phyloP scores from a whole-genome alignment of 2,329 filamentous ascomycete species.

The Dactylellina cionopaga region DNA sequence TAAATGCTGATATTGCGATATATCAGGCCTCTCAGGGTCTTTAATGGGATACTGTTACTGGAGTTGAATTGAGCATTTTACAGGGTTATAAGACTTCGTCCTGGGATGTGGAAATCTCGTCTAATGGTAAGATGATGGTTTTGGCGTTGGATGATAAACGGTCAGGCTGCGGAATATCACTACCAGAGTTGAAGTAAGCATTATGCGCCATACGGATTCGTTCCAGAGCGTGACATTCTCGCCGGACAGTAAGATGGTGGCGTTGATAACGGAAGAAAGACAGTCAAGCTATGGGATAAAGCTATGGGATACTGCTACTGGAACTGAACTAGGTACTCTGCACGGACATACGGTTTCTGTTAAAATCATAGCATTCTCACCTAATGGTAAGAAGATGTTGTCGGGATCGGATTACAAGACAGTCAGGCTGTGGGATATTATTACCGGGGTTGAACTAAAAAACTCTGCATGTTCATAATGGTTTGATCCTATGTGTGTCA shows the following conservation, averaged over 20 bases:
- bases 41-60: not conserved
- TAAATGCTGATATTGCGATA: no score
- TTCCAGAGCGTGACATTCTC: conserved; percentile 48
- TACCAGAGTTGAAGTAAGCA: not conserved
- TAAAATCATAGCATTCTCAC: not conserved
- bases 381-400: not conserved
- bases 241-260: not conserved
- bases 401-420: not conserved
- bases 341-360: not conserved
- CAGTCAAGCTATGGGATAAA: conserved; percentile 62
- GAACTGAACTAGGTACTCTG: not conserved
- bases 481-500: no score
- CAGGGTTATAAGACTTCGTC: not conserved
- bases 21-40: no score
- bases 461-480: no score
- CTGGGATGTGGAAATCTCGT: not conserved
- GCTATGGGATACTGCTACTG: conserved; percentile 58
- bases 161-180: not conserved
- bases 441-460: no score
- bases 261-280: conserved; percentile 23
- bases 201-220: no score
- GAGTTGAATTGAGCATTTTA: not conserved
- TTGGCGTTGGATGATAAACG: not conserved
- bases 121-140: not conserved
- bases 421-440: not conserved